These are phyloP conservation scores for Curvularia eragrostidis DNA, from an alignment of 2,329 filamentous ascomycete species.

Conservation along the genomic window DNA sequence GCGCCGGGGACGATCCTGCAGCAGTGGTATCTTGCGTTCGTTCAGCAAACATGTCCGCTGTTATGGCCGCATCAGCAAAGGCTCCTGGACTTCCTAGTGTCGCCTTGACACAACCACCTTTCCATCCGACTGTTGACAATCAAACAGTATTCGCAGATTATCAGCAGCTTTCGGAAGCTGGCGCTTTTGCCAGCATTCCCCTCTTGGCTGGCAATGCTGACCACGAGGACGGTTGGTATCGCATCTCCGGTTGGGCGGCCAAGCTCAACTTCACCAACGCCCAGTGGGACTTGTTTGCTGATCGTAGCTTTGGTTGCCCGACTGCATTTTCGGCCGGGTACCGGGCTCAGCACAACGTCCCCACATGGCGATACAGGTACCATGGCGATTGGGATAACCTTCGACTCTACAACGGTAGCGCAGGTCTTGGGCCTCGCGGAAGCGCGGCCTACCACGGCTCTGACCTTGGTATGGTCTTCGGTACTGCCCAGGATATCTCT, in stretches of 20 bases:
- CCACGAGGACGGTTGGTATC: slow-evolving; percentile 39
- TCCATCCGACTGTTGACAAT: slow-evolving; percentile 43
- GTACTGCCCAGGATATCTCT: slow-evolving; percentile 37
- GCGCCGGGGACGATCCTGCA: slow-evolving; percentile 26
- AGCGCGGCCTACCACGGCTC: slow-evolving; percentile 49
- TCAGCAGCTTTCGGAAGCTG: slow-evolving; percentile 27
- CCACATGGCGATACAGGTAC: slow-evolving; percentile 50
- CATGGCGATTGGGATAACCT: slow-evolving; percentile 47
- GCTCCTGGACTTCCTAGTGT: slow-evolving; percentile 36
- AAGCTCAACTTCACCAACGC: slow-evolving; percentile 31
- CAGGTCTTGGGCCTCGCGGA: slow-evolving; percentile 34
- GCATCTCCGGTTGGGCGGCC: slow-evolving; percentile 31
- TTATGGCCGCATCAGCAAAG: slow-evolving; percentile 36
- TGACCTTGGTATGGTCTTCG: slow-evolving; percentile 48
- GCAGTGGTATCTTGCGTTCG: slow-evolving; percentile 49
- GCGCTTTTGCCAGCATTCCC: slow-evolving; percentile 35
- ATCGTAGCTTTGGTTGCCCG: slow-evolving; percentile 37
- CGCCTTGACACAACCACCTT: slow-evolving; percentile 35
- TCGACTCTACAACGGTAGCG: slow-evolving; percentile 39
- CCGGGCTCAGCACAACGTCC: slow-evolving; percentile 35
- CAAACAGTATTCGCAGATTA: slow-evolving; percentile 42
- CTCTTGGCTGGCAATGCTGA: slow-evolving; percentile 34
- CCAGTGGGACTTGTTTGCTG: slow-evolving; percentile 34
- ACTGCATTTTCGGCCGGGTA: slow-evolving; percentile 23
- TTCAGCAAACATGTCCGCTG: slow-evolving; percentile 28